Conservation (phyloP, 345 rosid species). For the Angophora floribunda region DNA sequence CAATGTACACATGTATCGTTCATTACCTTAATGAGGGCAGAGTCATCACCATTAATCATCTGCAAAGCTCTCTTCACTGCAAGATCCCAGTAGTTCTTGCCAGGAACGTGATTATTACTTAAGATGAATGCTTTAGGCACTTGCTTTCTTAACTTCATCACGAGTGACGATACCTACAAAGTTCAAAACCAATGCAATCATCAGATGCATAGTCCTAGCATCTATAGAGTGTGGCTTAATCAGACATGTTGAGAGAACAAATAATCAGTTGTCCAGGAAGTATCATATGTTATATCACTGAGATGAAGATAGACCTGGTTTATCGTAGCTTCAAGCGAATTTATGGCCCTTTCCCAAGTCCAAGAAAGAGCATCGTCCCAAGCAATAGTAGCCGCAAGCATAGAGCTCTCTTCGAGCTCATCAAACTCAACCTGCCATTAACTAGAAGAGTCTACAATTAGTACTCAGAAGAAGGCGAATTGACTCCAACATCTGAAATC, state of each 20-base stretch:
- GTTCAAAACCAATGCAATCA: neutral
- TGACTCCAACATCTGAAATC: neutral
- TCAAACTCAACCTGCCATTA: slow-evolving; percentile 80
- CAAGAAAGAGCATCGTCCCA: slow-evolving; percentile 67
- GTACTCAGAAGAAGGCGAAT: neutral
- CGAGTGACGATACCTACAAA: slow-evolving; percentile 44
- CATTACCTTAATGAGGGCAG: slow-evolving; percentile 54
- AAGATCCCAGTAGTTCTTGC: slow-evolving; percentile 43
- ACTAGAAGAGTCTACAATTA: slow-evolving; percentile 8
- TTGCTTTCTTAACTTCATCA: slow-evolving; percentile 30
- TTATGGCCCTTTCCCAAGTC: slow-evolving; percentile 50
- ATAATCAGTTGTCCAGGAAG: neutral
- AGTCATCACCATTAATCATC: slow-evolving; percentile 37
- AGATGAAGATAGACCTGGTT: slow-evolving; percentile 11
- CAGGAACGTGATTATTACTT: slow-evolving; percentile 54
- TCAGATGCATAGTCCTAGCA: neutral
- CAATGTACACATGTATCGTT: too few relatives aligned
- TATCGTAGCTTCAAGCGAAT: slow-evolving; percentile 33
- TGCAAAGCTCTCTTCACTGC: slow-evolving; percentile 58
- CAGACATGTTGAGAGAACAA: neutral
- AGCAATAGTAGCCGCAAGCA: slow-evolving; percentile 68
- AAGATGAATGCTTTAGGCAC: slow-evolving; percentile 36
- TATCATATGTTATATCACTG: neutral
- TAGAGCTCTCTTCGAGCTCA: slow-evolving; percentile 61
- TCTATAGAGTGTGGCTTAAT: fast-evolving